phyloP scores from a whole-genome alignment of 495 filamentous ascomycete genomes.

The Penicillium salamii region DNA sequence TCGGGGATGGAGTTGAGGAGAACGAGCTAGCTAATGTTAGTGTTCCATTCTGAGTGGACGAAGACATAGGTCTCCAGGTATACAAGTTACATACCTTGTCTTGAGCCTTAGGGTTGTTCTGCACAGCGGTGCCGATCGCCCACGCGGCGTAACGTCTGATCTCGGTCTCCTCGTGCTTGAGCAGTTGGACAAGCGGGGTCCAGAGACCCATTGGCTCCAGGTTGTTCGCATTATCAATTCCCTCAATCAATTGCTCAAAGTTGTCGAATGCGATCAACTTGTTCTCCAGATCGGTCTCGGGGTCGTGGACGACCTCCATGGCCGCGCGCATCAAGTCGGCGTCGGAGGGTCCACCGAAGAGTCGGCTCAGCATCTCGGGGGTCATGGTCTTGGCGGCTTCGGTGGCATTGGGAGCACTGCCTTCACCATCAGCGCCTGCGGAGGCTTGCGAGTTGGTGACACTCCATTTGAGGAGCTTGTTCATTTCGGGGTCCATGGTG shows the following conservation, averaged over 20 bases:
- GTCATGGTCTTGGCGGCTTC: conserved; percentile 49
- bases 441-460: conserved; percentile 67
- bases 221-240: conserved; percentile 94
- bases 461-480: conserved; percentile 89
- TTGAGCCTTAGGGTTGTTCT: conserved; percentile 87
- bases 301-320: conserved; percentile 67
- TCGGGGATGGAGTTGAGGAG: conserved; percentile 66
- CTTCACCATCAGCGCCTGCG: conserved; percentile 13
- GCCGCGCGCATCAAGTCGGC: conserved; percentile 84
- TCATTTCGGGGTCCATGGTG: conserved; percentile 58
- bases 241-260: conserved; percentile 88
- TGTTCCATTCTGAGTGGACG: neutral
- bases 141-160: conserved; percentile 81
- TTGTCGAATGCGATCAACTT: conserved; percentile 92
- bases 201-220: conserved; percentile 74
- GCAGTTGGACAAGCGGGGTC: conserved; percentile 68
- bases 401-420: conserved; percentile 35
- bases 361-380: conserved; percentile 61
- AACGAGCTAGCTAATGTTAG: conserved; percentile 49
- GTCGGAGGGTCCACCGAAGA: conserved; percentile 81
- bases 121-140: conserved; percentile 91
- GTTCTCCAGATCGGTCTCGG: conserved; percentile 67
- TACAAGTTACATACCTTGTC: conserved; percentile 51
- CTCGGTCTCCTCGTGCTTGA: conserved; percentile 65
- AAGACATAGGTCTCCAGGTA: neutral